Conservation (phyloP, 2,329 filamentous ascomycete species). For the Berkeleyomyces basicola region DNA sequence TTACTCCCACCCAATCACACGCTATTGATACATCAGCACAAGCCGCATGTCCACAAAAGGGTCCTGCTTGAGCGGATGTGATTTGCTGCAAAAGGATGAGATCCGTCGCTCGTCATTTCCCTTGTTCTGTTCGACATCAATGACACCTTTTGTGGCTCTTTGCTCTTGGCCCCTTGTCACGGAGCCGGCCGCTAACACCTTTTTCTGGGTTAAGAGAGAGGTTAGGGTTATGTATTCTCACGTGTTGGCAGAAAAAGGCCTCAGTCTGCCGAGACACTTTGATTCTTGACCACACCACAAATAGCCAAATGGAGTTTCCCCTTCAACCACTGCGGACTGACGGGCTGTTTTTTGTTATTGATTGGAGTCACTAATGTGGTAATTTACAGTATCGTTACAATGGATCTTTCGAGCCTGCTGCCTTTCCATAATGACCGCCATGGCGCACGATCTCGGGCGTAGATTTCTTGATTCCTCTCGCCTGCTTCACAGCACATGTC, state of each 20-base stretch:
- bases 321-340: no score
- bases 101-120: background rate
- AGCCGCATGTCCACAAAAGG: background rate
- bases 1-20: conserved; percentile 1
- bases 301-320: no score
- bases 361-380: no score
- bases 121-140: background rate
- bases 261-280: background rate
- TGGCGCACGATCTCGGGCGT: background rate
- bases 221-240: background rate
- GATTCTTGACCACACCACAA: no score
- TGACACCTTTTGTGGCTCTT: conserved; percentile 1
- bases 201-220: no score
- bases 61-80: background rate
- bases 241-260: background rate
- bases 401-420: no score
- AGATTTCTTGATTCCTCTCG: background rate
- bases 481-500: no score
- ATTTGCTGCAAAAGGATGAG: background rate
- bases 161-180: no score
- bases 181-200: no score
- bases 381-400: no score
- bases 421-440: background rate
- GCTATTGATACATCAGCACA: conserved; percentile 4
- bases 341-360: no score